Percentiles rank a stretch among this genome's conserved stretches.
Evolutionary conservation across 805 yeast genomes (phyloP).

Genomic region (Yarrowia sp.): DNA sequence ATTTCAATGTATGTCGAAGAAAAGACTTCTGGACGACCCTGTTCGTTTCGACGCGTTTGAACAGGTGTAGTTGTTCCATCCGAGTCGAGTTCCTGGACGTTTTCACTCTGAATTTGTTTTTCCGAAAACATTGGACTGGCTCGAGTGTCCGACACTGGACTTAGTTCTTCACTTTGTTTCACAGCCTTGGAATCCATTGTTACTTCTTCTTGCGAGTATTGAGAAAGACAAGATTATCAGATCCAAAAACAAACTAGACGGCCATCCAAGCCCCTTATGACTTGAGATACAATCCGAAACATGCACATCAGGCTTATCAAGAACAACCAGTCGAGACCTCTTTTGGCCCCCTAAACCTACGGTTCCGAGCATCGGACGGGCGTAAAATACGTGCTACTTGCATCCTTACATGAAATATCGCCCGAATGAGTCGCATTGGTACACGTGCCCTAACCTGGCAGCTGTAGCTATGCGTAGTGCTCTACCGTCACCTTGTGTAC

Average conservation of each 20-base stretch:
- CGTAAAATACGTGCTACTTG: neutral
- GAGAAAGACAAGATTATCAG: neutral
- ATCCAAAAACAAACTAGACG: neutral
- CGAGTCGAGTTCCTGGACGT: neutral
- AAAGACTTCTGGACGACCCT: neutral
- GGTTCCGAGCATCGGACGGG: too few species aligned
- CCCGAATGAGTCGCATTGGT: neutral
- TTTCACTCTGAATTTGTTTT: neutral
- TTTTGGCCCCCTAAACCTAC: too few species aligned
- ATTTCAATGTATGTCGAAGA: slow-evolving; percentile 33
- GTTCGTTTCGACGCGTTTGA: neutral
- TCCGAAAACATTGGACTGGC: neutral
- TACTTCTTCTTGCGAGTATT: neutral
- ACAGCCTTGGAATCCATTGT: neutral
- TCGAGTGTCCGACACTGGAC: neutral
- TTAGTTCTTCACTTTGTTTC: neutral
- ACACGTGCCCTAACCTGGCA: neutral
- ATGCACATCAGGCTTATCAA: neutral
- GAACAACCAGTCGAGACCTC: too few species aligned
- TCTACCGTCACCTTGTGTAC: neutral
- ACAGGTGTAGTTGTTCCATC: neutral
- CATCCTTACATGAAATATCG: neutral
- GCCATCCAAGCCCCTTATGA: neutral
- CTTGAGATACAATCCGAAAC: neutral
- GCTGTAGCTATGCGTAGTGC: neutral